Evolutionary conservation across 768 basidiomycete genomes (phyloP), one percentile per base, ranked within the genome.

Genomic region (Leucocoprinus leucothites): DNA sequence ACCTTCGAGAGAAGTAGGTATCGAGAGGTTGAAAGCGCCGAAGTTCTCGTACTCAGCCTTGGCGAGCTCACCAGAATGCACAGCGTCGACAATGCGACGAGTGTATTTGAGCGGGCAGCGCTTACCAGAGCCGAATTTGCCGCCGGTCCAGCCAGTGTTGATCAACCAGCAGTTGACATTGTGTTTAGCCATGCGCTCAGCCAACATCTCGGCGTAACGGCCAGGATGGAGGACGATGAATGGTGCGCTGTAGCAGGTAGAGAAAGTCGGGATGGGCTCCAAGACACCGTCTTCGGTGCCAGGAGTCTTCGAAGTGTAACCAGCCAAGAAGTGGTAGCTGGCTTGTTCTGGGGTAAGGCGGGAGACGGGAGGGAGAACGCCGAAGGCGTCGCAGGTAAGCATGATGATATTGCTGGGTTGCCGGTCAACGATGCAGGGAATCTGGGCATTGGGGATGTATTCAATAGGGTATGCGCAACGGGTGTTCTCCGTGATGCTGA

Each of bases 391-490:
- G 71, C 96, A 98, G 14, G 93, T 95, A 72, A 98, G 77, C 93
- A 94, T 94, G 73, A 95, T 90, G 71, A 94, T 95, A 73, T 93
- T 97, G 67, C 81, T 87, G 22, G 96, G 96, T 71, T 97, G 96
- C 42, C 79, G 79, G 62, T 89, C 78, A 64, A 93, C 90, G 41
- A 84, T 63, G 74, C 96, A 98, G 24, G 96, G 96, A 64, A 98
- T 91, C 71, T 90, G 82, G 56, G 96, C 95, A 67, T 97, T 95
- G 58, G 91, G 86, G 62, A 99, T 98, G 77, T 77, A 92, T 68
- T 99, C 96, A 71, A 99, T 99, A 9, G 97, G 96, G 75, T 99
- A 98, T 24, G 96, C 95, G 71, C 97, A 99, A 47, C 97, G 93
- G 22, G 97, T 99, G 79, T 99, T 99, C 75, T 99, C 97, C 9